Evolutionary conservation across 345 rosid genomes (phyloP).

Genomic region (Brassica napus): DNA sequence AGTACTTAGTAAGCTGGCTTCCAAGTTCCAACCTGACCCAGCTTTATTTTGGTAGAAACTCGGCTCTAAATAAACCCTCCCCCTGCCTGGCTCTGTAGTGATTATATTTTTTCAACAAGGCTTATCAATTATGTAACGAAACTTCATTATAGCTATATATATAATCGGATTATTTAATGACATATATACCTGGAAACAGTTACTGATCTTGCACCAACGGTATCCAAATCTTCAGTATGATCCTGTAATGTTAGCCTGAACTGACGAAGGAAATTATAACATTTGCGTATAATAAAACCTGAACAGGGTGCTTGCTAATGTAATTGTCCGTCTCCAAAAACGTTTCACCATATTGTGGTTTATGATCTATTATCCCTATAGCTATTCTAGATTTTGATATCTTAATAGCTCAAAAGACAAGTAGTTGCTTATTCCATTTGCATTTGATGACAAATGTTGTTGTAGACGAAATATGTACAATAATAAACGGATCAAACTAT

Average conservation of each 20-base stretch:
- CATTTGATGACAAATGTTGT: too few species aligned
- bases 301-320: not conserved
- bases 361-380: not conserved
- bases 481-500: too few species aligned
- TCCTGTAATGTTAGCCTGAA: not conserved
- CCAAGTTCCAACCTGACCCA: not conserved
- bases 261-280: not conserved
- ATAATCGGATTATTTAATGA: not conserved
- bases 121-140: not conserved
- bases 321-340: not conserved
- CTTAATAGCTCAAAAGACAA: too few species aligned
- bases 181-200: not conserved
- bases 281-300: not conserved
- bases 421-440: not conserved
- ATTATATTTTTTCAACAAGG: not conserved
- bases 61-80: not conserved
- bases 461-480: too few species aligned
- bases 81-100: not conserved
- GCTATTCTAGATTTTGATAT: not conserved
- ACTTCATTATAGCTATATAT: not conserved
- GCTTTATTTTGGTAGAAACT: not conserved
- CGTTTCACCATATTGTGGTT: not conserved
- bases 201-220: not conserved
- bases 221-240: slow-evolving; percentile 8
- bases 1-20: not conserved